phyloP scores from a whole-genome alignment of 805 yeast genomes.

The Saccharomyces eubayanus region DNA sequence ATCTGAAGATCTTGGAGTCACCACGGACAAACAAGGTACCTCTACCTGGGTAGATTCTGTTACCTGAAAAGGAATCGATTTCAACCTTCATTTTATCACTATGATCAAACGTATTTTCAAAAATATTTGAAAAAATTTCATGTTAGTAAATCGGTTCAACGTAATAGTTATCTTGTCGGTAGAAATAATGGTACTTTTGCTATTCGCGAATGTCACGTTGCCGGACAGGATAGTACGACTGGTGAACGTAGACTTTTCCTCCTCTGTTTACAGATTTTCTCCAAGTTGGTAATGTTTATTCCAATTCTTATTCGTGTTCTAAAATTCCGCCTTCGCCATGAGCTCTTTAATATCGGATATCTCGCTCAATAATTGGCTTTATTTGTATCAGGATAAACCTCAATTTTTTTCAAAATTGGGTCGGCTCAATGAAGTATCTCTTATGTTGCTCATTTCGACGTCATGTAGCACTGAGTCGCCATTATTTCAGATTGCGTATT shows the following conservation, averaged over 20 bases:
- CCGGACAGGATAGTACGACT: background rate
- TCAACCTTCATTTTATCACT: conserved; percentile 81
- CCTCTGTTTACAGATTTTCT: background rate
- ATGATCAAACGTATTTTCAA: conserved; percentile 1
- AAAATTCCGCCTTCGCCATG: background rate
- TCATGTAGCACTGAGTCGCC: background rate
- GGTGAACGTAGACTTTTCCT: background rate
- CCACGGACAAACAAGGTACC: conserved; percentile 98
- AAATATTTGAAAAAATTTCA: conserved; percentile 1
- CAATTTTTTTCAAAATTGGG: background rate
- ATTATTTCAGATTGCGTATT: background rate
- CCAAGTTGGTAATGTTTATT: background rate
- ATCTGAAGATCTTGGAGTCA: conserved; percentile 97
- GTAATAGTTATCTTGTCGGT: background rate
- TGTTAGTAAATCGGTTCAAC: background rate
- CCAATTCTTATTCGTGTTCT: background rate
- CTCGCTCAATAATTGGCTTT: background rate
- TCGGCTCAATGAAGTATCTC: background rate
- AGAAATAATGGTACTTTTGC: background rate
- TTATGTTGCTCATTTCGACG: background rate
- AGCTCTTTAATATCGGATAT: background rate
- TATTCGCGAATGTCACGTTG: background rate
- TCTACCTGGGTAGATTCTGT: conserved; percentile 99
- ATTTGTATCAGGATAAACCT: background rate
- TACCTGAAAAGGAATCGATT: conserved; percentile 96